Conservation (phyloP, 2,329 filamentous ascomycete species). For the Didymella segeticola region DNA sequence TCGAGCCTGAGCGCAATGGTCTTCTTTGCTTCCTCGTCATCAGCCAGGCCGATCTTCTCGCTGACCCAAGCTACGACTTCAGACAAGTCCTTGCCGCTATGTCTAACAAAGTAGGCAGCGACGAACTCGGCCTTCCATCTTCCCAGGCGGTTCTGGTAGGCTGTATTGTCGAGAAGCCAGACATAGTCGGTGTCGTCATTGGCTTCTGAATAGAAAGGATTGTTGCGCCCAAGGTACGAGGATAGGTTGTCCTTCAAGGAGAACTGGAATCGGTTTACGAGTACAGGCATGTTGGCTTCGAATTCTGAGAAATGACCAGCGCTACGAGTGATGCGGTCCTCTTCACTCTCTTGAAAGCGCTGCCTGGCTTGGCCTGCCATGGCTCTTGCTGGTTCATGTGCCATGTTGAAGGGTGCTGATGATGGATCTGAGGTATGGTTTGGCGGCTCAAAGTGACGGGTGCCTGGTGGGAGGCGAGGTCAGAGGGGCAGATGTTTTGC, state of each 20-base stretch:
- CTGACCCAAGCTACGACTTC: constrained; percentile 74
- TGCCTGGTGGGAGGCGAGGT: constrained; percentile 37
- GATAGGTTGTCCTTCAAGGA: constrained; percentile 49
- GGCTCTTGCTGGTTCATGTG: constrained; percentile 16
- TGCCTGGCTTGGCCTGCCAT: constrained; percentile 40
- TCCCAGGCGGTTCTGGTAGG: constrained; percentile 64
- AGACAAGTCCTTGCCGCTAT: constrained; percentile 71
- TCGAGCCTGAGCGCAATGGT: constrained; percentile 72
- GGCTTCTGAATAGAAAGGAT: constrained; percentile 54
- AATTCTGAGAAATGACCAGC: constrained; percentile 43
- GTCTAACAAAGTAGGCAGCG: constrained; percentile 77
- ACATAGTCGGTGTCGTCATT: constrained; percentile 72
- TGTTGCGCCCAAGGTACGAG: constrained; percentile 48
- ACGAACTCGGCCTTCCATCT: constrained; percentile 84
- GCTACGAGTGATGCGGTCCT: constrained; percentile 41
- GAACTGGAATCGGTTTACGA: constrained; percentile 43
- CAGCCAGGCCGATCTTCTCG: constrained; percentile 69
- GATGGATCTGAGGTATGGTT: constrained; percentile 14
- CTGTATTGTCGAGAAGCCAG: constrained; percentile 92
- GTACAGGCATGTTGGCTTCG: constrained; percentile 46
- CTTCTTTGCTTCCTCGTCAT: constrained; percentile 57
- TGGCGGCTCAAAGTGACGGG: constrained; percentile 18
- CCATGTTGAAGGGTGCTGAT: constrained; percentile 25
- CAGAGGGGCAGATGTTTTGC: constrained; percentile 44
- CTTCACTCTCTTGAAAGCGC: constrained; percentile 40